Conservation (phyloP, 1,139 yeast species). For the Eremothecium coryli region DNA sequence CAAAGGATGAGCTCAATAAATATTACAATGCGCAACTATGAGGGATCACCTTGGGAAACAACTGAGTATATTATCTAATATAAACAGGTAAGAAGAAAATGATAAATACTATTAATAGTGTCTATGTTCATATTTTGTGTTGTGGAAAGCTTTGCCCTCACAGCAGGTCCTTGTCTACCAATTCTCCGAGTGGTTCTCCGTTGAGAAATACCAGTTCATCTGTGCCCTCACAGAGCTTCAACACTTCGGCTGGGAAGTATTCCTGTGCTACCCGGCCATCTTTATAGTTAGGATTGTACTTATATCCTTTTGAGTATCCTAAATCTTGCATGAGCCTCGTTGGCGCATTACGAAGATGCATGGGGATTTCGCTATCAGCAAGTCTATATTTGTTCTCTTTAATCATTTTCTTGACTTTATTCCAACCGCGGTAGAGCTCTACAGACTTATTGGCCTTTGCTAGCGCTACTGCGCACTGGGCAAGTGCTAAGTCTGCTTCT, state of each 20-base stretch:
- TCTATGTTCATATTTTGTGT: no score
- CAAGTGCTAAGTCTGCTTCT: slow-evolving; percentile 82
- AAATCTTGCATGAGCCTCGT: slow-evolving; percentile 79
- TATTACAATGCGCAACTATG: slow-evolving; percentile 47
- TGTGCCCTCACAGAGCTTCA: slow-evolving; percentile 24
- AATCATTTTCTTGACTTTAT: slow-evolving; percentile 50
- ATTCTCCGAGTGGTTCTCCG: slow-evolving; percentile 37
- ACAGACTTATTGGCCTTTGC: slow-evolving; percentile 84
- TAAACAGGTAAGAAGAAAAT: no score
- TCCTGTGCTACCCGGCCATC: slow-evolving; percentile 68
- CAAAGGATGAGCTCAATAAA: slow-evolving; percentile 48
- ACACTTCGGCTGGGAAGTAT: slow-evolving; percentile 51
- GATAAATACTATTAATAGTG: no score
- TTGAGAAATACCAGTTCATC: slow-evolving; percentile 30
- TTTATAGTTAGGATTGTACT: slow-evolving; percentile 72
- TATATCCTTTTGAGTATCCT: slow-evolving; percentile 77
- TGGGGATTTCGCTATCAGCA: slow-evolving; percentile 56
- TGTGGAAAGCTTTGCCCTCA: no score
- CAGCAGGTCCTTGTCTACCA: slow-evolving; percentile 32
- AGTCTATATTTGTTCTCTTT: slow-evolving; percentile 50
- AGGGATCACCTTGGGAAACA: no score
- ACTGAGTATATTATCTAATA: no score
- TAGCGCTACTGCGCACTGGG: slow-evolving; percentile 83
- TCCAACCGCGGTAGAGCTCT: slow-evolving; percentile 71
- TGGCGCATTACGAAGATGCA: slow-evolving; percentile 89